Evolutionary conservation across 1,139 yeast genomes (phyloP).

Genomic region (Candida frijolesensis): DNA sequence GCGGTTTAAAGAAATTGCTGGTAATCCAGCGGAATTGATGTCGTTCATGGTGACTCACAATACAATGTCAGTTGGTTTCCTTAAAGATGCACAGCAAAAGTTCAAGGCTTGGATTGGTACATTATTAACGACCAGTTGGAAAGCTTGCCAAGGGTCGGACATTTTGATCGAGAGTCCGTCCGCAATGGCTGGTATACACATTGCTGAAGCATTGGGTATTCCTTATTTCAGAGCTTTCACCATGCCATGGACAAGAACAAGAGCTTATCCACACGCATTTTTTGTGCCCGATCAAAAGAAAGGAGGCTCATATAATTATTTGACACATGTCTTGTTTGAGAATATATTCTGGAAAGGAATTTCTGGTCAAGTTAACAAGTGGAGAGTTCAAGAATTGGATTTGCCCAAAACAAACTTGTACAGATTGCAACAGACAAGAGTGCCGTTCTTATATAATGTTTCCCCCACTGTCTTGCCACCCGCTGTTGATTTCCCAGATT

Average conservation of each 20-base stretch:
- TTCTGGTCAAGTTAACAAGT: constrained; percentile 81
- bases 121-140: constrained; percentile 72
- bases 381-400: constrained; percentile 73
- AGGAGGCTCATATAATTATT: constrained; percentile 89
- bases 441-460: constrained; percentile 87
- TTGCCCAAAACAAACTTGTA: constrained; percentile 72
- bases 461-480: constrained; percentile 91
- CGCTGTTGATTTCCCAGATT: constrained; percentile 88
- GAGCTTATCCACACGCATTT: constrained; percentile 96
- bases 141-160: constrained; percentile 82
- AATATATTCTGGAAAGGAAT: constrained; percentile 94
- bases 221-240: constrained; percentile 96
- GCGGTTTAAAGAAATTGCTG: constrained; percentile 76
- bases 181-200: constrained; percentile 92
- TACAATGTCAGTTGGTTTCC: constrained; percentile 76
- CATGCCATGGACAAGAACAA: constrained; percentile 97
- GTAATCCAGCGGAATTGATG: constrained; percentile 93
- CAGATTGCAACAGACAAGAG: constrained; percentile 69
- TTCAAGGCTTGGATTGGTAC: constrained; percentile 83
- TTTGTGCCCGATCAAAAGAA: constrained; percentile 91
- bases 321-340: constrained; percentile 92
- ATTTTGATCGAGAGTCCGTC: constrained; percentile 90
- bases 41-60: constrained; percentile 91
- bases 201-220: constrained; percentile 86
- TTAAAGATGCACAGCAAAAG: constrained; percentile 78